Base-by-base conservation (phyloP, 768 basidiomycete species). In the Scleroderma bovista region DNA sequence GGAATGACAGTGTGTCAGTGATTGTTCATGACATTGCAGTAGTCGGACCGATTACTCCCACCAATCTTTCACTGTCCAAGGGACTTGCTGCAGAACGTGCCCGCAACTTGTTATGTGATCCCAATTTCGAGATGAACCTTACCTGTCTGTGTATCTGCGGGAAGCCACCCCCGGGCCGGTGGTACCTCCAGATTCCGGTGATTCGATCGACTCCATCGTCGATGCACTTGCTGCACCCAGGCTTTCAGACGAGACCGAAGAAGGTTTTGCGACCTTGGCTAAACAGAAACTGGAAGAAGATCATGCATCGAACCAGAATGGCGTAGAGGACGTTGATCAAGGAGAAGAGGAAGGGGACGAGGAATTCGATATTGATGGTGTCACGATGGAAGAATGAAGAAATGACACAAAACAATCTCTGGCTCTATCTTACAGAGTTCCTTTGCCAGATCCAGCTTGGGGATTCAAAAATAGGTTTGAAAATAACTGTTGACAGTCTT, bases 21-120 rank as follows among this genome's bases (percentile, higher is more conserved):
- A 47, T 79, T 32, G 76, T 86, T 16, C 88, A 90, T 55, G 83
- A 72, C 12, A 59, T 59, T 6, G 64, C 71, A 7, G 65, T 89
- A 24, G 76, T 71, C 2, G 84, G 83, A 0, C 86, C 88, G 3
- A 71, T 88, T 29, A 68, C 79, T 12, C 79, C 80, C 10, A 56
- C 70, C 6, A 87, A 80, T 53, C 65, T 73, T 32, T 72, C 74
- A 1, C 70, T 86, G 17, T 82, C 85, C 3, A 86, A 82, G 59
- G 82, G 81, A 24, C 73, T 82, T 40, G 86, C 81, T 2, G 76
- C 86, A 2, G 84, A 86, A 61, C 69, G 75, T 22, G 84, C 86
- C 0, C 65, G 80, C 36, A 60, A 68, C n/a, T 63, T 78, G 26
- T 69, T 89, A 50, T 70, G 67, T 48, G 77, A 84, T 51, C 51